Evolutionary conservation across 2,329 filamentous ascomycete genomes (phyloP).

Genomic region (Ophiobolus disseminans): DNA sequence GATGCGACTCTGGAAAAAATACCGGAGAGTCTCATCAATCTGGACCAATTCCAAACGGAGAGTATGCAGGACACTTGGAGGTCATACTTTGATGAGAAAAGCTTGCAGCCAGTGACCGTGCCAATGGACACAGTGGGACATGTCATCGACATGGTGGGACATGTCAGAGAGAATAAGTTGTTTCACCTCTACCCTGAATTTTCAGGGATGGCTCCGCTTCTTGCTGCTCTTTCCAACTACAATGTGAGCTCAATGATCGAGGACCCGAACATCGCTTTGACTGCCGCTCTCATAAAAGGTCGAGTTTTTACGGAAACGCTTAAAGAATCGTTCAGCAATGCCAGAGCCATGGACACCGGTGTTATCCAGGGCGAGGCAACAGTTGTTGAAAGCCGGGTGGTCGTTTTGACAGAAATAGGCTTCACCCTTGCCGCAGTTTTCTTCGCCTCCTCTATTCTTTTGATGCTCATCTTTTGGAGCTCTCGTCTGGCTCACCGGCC

Average conservation of each 20-base stretch:
- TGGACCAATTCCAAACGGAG: not conserved
- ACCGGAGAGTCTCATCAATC: not conserved
- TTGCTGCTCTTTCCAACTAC: constrained; percentile 14
- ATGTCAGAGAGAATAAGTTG: not conserved
- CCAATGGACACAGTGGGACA: not conserved
- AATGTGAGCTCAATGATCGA: constrained; percentile 16
- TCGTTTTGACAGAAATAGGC: constrained; percentile 22
- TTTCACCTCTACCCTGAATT: not conserved
- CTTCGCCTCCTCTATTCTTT: constrained; percentile 14
- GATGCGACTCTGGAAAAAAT: not conserved
- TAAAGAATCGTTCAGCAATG: constrained; percentile 12
- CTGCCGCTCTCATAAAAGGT: constrained; percentile 20
- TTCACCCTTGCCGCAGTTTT: constrained; percentile 22
- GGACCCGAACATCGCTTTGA: constrained; percentile 4
- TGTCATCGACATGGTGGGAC: not conserved
- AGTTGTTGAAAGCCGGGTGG: constrained; percentile 15
- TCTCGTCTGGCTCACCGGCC: constrained; percentile 19
- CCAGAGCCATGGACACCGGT: constrained; percentile 1
- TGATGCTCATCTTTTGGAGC: constrained; percentile 13
- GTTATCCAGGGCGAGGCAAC: constrained; percentile 6
- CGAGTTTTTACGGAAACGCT: constrained; percentile 24
- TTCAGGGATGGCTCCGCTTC: constrained; percentile 16
- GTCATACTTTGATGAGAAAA: constrained; percentile 4
- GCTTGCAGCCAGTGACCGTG: not conserved
- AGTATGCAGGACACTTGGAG: constrained; percentile 8